Conservation (phyloP, 2,329 filamentous ascomycete genomes). For the Cercospora brassicicola region DNA sequence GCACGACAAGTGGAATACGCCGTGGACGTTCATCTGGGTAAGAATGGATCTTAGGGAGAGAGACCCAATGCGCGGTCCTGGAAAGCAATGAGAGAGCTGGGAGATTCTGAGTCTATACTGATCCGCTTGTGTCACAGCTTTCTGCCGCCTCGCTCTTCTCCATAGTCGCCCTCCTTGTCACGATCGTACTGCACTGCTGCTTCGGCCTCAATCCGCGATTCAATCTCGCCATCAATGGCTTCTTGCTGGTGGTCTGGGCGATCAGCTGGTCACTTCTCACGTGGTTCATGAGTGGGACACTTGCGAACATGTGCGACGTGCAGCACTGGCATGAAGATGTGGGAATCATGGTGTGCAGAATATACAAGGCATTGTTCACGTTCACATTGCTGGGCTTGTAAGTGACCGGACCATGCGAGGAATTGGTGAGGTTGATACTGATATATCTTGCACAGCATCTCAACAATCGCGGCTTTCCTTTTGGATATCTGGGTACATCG, state of each 20-base stretch:
- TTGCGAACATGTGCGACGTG: conserved; percentile 51
- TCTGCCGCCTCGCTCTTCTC: conserved; percentile 55
- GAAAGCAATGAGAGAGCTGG: background rate
- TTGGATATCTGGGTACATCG: conserved; percentile 55
- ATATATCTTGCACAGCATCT: conserved; percentile 36
- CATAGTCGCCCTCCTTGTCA: conserved; percentile 50
- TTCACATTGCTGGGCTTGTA: conserved; percentile 54
- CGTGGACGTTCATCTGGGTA: conserved; percentile 63
- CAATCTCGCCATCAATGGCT: conserved; percentile 52
- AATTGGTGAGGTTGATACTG: background rate
- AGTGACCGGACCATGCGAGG: conserved; percentile 22
- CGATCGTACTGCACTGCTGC: conserved; percentile 54
- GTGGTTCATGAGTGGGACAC: conserved; percentile 56
- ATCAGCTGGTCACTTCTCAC: conserved; percentile 54
- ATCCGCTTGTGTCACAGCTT: conserved; percentile 44
- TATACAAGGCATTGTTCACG: conserved; percentile 61
- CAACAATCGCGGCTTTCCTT: conserved; percentile 49
- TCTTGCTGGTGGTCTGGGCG: conserved; percentile 54
- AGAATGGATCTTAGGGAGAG: conserved; percentile 23
- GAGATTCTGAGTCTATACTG: background rate
- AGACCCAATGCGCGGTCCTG: background rate
- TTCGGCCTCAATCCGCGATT: conserved; percentile 54
- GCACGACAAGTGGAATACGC: conserved; percentile 53
- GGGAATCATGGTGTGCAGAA: conserved; percentile 57
- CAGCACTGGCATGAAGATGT: conserved; percentile 53